Evolutionary conservation across 164 flowering plant genomes (phyloP).

Genomic region (Annona squamosa): DNA sequence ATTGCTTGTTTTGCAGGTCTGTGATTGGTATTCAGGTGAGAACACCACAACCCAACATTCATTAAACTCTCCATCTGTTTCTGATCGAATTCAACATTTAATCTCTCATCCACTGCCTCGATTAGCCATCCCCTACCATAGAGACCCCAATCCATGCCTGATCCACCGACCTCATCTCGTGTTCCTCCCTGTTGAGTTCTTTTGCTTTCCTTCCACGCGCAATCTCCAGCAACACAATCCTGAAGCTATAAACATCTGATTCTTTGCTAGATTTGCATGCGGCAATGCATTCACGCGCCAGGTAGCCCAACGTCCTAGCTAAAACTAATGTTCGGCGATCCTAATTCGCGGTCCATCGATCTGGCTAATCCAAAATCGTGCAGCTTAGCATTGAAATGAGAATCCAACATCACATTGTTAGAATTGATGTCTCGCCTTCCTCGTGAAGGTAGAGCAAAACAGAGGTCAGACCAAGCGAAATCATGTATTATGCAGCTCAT

Average conservation of each 20-base stretch:
- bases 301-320: slow-evolving; percentile 59
- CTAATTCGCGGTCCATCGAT: slow-evolving; percentile 38
- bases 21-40: slow-evolving; percentile 22
- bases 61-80: slow-evolving; percentile 32
- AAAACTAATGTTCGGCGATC: slow-evolving; percentile 42
- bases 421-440: slow-evolving; percentile 54
- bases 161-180: slow-evolving; percentile 29
- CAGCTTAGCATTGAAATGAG: slow-evolving; percentile 43
- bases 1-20: slow-evolving; percentile 43
- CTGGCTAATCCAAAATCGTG: slow-evolving; percentile 59
- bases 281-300: slow-evolving; percentile 49
- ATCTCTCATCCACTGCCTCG: slow-evolving; percentile 31
- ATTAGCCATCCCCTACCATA: slow-evolving; percentile 35
- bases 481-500: slow-evolving; percentile 36
- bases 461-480: slow-evolving; percentile 45
- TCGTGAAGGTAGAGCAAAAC: slow-evolving; percentile 48
- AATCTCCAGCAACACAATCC: slow-evolving; percentile 38
- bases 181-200: slow-evolving; percentile 15
- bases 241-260: slow-evolving; percentile 21
- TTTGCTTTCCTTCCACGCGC: slow-evolving; percentile 41
- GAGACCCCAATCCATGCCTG: slow-evolving; percentile 42
- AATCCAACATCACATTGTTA: slow-evolving; percentile 51
- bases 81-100: slow-evolving; percentile 22
- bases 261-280: slow-evolving; percentile 47
- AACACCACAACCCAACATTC: slow-evolving; percentile 45